Conservation (phyloP, 129 eudicot species). For the Kitagawia praeruptora region DNA sequence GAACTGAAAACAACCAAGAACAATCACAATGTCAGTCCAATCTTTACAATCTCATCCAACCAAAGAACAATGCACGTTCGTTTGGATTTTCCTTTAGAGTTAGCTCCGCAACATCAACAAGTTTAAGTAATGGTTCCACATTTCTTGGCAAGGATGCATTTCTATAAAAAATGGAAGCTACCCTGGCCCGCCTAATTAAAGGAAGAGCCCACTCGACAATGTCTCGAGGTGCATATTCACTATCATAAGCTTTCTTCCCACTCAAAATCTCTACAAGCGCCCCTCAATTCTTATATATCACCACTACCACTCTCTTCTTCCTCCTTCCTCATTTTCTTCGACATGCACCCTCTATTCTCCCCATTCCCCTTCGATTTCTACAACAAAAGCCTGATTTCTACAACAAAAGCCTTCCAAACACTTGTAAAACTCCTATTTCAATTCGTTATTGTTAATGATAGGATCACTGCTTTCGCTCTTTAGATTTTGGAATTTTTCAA, state of each 20-base stretch:
- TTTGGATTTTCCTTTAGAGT: conserved; percentile 3
- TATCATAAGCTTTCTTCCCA: conserved; percentile 13
- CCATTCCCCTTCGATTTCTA: no score
- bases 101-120: conserved; percentile 12
- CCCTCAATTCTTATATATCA: no score
- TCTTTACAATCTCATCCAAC: conserved; percentile 15
- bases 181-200: conserved; percentile 12
- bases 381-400: no score
- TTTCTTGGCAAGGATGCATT: conserved; percentile 13
- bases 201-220: conserved; percentile 17
- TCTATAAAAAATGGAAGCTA: conserved; percentile 13
- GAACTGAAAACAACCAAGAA: no score
- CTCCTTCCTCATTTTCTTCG: no score
- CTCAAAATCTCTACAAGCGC: conserved; percentile 18
- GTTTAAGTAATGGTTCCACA: conserved; percentile 9
- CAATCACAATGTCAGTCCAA: not conserved
- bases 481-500: no score
- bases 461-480: no score
- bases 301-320: no score
- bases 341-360: no score
- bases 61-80: not conserved
- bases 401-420: no score
- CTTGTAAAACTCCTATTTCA: no score
- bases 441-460: no score
- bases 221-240: conserved; percentile 6